A percentile compares a stretch with the other conserved stretches of the same genome.
These are phyloP conservation scores for Ambrosia artemisiifolia DNA, from an alignment of 129 eudicot genomes.

Conservation along the genomic window DNA sequence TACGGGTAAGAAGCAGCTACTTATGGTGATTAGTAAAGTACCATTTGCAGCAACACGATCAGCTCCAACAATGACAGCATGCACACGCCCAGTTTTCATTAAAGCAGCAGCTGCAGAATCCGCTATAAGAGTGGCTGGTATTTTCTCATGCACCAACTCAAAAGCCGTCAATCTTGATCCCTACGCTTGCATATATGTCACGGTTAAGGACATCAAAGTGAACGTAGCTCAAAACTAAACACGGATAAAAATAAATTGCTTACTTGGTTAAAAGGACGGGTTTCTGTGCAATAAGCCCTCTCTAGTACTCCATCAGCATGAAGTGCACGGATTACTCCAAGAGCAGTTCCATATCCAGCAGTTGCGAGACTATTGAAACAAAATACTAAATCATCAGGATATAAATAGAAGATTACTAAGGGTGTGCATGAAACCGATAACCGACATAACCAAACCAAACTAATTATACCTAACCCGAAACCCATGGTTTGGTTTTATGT, in stretches of 20 bases:
- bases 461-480: no score
- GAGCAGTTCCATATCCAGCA: constrained; percentile 99
- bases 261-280: constrained; percentile 97
- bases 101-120: constrained; percentile 98
- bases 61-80: constrained; percentile 95
- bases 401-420: neutral
- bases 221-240: neutral
- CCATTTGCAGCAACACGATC: constrained; percentile 99
- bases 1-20: neutral
- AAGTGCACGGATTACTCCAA: constrained; percentile 89
- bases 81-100: constrained; percentile 76
- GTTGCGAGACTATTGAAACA: constrained; percentile 69
- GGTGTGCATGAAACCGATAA: no score
- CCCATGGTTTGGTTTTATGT: no score
- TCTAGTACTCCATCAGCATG: constrained; percentile 74
- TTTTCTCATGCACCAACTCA: constrained; percentile 88
- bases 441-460: no score
- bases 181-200: constrained; percentile 28
- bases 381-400: neutral
- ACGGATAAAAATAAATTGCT: constrained; percentile 13
- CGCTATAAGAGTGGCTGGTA: constrained; percentile 91
- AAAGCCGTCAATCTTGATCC: constrained; percentile 96
- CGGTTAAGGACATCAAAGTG: neutral
- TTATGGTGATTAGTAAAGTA: constrained; percentile 21
- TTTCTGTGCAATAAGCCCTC: constrained; percentile 94